Percentiles rank a stretch among this genome's conserved stretches.
These are phyloP conservation scores for Colletotrichum brevisporum DNA, from an alignment of 2,329 filamentous ascomycete genomes.

Conservation along the genomic window DNA sequence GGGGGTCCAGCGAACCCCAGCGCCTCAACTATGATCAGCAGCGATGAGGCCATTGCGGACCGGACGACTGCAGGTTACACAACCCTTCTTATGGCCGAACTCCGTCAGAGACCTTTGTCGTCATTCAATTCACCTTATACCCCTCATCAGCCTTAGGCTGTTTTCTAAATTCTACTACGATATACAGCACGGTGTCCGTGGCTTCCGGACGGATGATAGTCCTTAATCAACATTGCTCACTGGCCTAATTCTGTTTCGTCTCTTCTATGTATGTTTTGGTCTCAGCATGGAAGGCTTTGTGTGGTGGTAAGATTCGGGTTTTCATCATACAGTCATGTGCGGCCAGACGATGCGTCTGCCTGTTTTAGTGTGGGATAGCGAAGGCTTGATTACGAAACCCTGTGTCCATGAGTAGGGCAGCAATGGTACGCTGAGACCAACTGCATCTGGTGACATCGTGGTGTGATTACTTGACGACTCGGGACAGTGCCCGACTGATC, in stretches of 20 bases:
- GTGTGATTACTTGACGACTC: no score
- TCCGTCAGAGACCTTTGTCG: neutral
- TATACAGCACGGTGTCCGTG: constrained; percentile 11
- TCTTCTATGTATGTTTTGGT: constrained; percentile 13
- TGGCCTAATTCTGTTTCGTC: neutral
- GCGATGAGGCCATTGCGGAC: neutral
- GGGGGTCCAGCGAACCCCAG: neutral
- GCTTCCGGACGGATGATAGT: constrained; percentile 18
- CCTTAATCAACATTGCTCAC: constrained; percentile 26
- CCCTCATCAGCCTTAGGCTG: constrained; percentile 37
- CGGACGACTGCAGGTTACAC: neutral
- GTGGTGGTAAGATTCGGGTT: constrained; percentile 10
- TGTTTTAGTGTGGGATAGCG: constrained; percentile 3
- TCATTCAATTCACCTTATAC: constrained; percentile 35
- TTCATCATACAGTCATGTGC: constrained; percentile 8
- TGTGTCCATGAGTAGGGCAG: neutral
- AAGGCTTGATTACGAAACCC: neutral
- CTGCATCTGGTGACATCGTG: no score
- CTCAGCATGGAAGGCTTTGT: constrained; percentile 13
- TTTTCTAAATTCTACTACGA: constrained; percentile 32
- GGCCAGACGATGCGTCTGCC: neutral
- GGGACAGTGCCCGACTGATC: no score
- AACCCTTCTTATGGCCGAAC: neutral
- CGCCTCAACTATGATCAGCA: no score
- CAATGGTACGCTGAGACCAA: neutral